Percentiles rank a stretch among this genome's conserved stretches.
These are phyloP conservation scores for Trypanosoma brucei DNA, from an alignment of 208 protist genomes.

Conservation along the genomic window DNA sequence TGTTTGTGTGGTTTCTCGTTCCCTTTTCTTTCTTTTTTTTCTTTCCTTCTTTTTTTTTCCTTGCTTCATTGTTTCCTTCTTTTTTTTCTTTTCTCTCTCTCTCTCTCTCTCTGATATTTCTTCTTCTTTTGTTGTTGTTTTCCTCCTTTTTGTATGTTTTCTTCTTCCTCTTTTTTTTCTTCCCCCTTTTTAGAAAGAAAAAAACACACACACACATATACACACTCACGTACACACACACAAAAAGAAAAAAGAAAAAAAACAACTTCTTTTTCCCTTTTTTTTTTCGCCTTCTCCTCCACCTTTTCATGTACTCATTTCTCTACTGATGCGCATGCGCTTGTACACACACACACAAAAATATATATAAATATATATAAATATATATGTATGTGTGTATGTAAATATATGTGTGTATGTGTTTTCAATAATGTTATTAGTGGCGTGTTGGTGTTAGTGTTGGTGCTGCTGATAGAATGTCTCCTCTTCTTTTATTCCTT, in stretches of 20 bases:
- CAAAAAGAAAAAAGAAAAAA: too few species aligned
- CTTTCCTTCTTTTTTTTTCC: neutral
- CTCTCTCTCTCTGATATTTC: neutral
- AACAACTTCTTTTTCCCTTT: neutral
- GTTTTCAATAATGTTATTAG: too few species aligned
- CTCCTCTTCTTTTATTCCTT: too few species aligned
- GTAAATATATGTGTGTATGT: too few species aligned
- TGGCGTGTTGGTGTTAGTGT: too few species aligned
- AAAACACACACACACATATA: too few species aligned
- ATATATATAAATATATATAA: too few species aligned
- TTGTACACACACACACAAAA: neutral
- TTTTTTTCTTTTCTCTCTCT: neutral
- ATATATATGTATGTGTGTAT: too few species aligned
- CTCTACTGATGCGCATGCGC: neutral
- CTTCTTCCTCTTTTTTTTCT: neutral
- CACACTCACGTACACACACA: too few species aligned
- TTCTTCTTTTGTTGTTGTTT: neutral
- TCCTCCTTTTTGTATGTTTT: constrained; percentile 1
- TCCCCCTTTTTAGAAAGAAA: too few species aligned
- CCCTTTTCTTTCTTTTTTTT: neutral
- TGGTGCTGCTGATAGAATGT: too few species aligned
- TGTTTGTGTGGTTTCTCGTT: neutral
- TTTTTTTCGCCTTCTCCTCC: neutral
- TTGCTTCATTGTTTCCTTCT: neutral
- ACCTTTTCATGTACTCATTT: neutral